phyloP scores from a whole-genome alignment of 2,329 filamentous ascomycete genomes.

The Xenoacremonium recifei region DNA sequence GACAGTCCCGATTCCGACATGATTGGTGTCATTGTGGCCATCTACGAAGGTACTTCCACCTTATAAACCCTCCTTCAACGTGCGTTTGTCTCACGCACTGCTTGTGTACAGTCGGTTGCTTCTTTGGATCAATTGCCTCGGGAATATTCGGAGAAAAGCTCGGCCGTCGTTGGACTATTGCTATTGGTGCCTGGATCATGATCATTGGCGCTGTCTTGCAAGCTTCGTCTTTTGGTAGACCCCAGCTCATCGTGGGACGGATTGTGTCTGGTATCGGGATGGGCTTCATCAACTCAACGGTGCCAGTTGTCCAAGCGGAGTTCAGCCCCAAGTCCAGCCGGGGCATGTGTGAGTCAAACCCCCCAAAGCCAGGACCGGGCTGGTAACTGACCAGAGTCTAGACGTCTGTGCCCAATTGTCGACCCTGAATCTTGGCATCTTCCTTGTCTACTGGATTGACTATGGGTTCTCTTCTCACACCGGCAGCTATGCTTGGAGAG shows the following conservation, averaged over 20 bases:
- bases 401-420: conserved; percentile 46
- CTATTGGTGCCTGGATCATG: background rate
- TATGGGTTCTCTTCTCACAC: conserved; percentile 41
- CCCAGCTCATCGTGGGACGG: background rate
- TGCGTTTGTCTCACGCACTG: background rate
- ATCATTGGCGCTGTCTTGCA: background rate
- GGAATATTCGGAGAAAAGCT: background rate
- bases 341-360: conserved; percentile 28
- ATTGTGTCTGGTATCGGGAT: background rate
- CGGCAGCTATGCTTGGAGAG: too few species aligned
- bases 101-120: background rate
- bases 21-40: conserved; percentile 46
- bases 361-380: background rate
- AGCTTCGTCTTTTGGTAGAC: background rate
- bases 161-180: background rate
- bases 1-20: conserved; percentile 37
- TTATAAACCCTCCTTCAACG: background rate
- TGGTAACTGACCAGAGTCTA: conserved; percentile 10
- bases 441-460: conserved; percentile 46
- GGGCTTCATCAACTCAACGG: background rate
- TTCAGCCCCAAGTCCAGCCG: conserved; percentile 34
- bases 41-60: conserved; percentile 35
- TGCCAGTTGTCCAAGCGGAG: background rate
- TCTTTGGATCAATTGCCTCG: background rate
- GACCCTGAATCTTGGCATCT: conserved; percentile 46